Evolutionary conservation across 129 eudicot species (phyloP), one percentile per base, ranked within the genome.

Genomic region (Heracleum sosnowskyi): DNA sequence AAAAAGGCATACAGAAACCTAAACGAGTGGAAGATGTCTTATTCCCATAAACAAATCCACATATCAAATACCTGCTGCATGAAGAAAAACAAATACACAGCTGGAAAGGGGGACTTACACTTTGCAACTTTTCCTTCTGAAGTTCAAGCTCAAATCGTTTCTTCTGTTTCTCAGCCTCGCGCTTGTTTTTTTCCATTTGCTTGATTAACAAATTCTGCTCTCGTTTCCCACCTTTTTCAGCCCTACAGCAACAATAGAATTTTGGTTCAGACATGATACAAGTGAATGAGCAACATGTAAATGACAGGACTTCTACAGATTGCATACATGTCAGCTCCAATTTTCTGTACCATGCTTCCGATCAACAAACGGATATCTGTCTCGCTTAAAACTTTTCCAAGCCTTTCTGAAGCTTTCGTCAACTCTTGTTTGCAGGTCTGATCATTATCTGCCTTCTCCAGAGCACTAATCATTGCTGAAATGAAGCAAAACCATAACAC

Each of bases 181-280:
- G 97, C 85, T 87, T 89, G 75, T 74, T 87, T 85, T 82, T 96
- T 96, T 96, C 99, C 83, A 90, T 76, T 78, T 90, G 96, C 88
- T 87, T 91, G 81, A 90, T 85, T 37, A 84, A 81, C 41, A 83
- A 81, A 73, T 85, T 87, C 75, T 82, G 91, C 78, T 87, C 91
- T 69, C 71, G 85, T 82, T 87, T 90, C 46, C 85, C 86, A 29
- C 82, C 94, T 76, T 92, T 90, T 81, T 90, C 97, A 78, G 96
- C 90, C 90, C 99, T 96, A 78, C 47, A 87, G 45, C 70, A 79
- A 74, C 71, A 76, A 69, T 5, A 79, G 9, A 70, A 17, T 64
- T 35, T 69, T 24, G 74, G 66, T 63, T 33, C 35, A 82, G 28
- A 31, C 66, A 22, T 24, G 63, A 41, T 49, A 49, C 57, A 36